Conservation (phyloP, 2,329 filamentous ascomycete genomes). For the Microdochium trichocladiopsis region DNA sequence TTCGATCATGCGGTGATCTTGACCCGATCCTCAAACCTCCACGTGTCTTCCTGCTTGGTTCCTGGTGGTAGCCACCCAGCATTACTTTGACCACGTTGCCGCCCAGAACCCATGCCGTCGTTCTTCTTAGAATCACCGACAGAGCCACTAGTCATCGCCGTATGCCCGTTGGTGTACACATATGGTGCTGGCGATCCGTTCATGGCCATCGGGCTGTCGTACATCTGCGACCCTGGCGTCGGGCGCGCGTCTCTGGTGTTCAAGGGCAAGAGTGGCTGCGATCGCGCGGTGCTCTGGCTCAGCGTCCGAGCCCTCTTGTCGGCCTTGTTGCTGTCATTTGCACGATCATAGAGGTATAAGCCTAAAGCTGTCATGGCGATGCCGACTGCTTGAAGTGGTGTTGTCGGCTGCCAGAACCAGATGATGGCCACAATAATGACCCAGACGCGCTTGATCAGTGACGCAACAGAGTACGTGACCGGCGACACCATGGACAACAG, state of each 20-base stretch:
- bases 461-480: slow-evolving; percentile 95
- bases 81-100: slow-evolving; percentile 37
- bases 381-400: slow-evolving; percentile 71
- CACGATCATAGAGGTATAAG: slow-evolving; percentile 92
- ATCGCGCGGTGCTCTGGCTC: slow-evolving; percentile 31
- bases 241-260: slow-evolving; percentile 33
- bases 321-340: slow-evolving; percentile 78
- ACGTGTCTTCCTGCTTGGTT: slow-evolving; percentile 82
- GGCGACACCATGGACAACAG: slow-evolving; percentile 89
- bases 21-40: slow-evolving; percentile 46
- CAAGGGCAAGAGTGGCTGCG: slow-evolving; percentile 60
- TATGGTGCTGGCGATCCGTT: slow-evolving; percentile 23
- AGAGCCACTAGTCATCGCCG: slow-evolving; percentile 20
- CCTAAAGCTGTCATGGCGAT: slow-evolving; percentile 87
- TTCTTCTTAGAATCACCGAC: slow-evolving; percentile 49
- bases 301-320: slow-evolving; percentile 73
- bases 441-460: slow-evolving; percentile 93
- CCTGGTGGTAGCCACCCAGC: slow-evolving; percentile 66
- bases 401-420: slow-evolving; percentile 93
- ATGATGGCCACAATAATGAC: slow-evolving; percentile 92
- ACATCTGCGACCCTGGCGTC: slow-evolving; percentile 22
- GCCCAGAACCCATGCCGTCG: slow-evolving; percentile 35
- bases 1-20: slow-evolving; percentile 10
- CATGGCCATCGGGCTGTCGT: slow-evolving; percentile 26
- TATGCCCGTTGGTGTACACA: slow-evolving; percentile 39